A percentile compares a stretch with the other conserved stretches of the same genome.
Conservation (phyloP, 345 rosid species). For the Eucalyptus pauciflora region DNA sequence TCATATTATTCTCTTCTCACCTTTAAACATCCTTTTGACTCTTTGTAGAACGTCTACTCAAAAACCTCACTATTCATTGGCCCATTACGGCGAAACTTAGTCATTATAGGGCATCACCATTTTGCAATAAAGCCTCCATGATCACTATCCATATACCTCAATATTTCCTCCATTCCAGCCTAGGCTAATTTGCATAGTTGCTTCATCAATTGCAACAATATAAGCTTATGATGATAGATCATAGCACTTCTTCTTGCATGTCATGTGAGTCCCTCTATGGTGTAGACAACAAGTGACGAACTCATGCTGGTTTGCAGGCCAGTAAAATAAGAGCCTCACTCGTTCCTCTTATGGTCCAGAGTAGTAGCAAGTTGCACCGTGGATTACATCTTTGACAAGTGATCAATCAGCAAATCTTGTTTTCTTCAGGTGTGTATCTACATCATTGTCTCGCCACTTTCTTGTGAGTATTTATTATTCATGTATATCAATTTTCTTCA, state of each 20-base stretch:
- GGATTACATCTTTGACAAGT: background rate
- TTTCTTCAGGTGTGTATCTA: background rate
- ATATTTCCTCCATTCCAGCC: background rate
- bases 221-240: background rate
- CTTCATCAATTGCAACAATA: background rate
- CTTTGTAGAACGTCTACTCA: background rate
- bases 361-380: background rate
- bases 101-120: background rate
- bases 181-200: background rate
- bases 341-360: background rate
- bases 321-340: background rate
- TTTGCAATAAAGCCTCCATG: background rate
- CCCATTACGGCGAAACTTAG: background rate
- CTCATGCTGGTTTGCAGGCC: background rate
- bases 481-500: background rate
- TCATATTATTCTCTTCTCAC: background rate
- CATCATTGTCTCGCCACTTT: background rate
- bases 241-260: background rate
- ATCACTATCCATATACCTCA: background rate
- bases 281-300: background rate
- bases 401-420: background rate
- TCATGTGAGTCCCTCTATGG: background rate
- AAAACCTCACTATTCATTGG: background rate
- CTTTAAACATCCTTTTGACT: background rate
- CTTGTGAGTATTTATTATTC: background rate